Percentiles rank a stretch among this genome's conserved stretches.
These are phyloP conservation scores for Clarireedia monteithiana DNA, from an alignment of 2,329 filamentous ascomycete genomes.

Conservation along the genomic window DNA sequence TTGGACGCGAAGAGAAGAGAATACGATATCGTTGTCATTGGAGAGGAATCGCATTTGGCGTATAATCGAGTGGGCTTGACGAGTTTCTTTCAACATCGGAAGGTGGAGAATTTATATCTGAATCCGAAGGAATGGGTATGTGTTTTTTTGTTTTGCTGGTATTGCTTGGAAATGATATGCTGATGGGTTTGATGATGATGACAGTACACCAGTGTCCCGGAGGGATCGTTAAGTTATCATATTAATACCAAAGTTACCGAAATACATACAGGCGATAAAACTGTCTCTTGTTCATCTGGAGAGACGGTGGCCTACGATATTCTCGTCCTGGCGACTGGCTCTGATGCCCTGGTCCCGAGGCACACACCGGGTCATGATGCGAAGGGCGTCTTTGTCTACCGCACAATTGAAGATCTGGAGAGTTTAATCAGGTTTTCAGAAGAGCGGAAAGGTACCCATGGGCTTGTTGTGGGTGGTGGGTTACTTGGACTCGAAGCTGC, in stretches of 20 bases:
- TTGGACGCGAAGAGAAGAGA: constrained; percentile 67
- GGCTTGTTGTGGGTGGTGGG: constrained; percentile 76
- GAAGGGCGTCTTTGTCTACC: constrained; percentile 80
- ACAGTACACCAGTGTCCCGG: constrained; percentile 32
- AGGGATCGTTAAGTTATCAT: constrained; percentile 65
- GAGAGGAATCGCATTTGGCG: constrained; percentile 79
- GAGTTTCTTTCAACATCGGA: constrained; percentile 79
- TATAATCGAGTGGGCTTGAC: constrained; percentile 89
- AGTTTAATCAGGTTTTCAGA: constrained; percentile 67
- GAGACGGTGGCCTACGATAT: constrained; percentile 67
- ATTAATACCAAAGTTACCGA: constrained; percentile 67
- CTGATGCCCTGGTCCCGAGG: constrained; percentile 62
- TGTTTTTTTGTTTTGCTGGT: not conserved
- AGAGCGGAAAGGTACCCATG: constrained; percentile 51
- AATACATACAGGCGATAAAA: constrained; percentile 56
- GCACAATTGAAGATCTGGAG: constrained; percentile 75
- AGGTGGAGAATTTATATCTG: constrained; percentile 80
- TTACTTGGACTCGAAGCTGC: constrained; percentile 81
- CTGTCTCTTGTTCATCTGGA: constrained; percentile 63
- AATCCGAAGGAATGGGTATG: constrained; percentile 76
- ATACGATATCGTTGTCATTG: constrained; percentile 78
- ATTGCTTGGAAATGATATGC: not conserved
- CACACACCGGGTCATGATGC: constrained; percentile 73
- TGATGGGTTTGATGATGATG: not conserved
- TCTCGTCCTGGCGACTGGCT: constrained; percentile 78